These are phyloP conservation scores for Phaffia australis DNA, from an alignment of 768 basidiomycete species.

Conservation along the genomic window DNA sequence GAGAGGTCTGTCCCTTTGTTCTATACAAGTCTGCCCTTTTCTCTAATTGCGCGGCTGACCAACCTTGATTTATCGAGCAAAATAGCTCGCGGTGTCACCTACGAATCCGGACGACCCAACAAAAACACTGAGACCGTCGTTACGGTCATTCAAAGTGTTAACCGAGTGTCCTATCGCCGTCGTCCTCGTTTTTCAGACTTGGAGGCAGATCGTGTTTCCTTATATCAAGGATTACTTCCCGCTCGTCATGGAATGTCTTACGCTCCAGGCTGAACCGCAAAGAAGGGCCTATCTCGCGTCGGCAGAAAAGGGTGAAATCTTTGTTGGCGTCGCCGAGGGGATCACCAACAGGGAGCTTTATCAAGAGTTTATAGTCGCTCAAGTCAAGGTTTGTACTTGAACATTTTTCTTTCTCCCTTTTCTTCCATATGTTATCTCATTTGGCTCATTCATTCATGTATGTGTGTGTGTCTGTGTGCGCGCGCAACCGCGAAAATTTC, in stretches of 20 bases:
- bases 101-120: slow-evolving; percentile 45
- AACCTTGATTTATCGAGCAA: background rate
- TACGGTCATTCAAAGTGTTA: slow-evolving; percentile 83
- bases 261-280: slow-evolving; percentile 71
- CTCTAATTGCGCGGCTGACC: background rate
- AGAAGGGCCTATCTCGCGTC: slow-evolving; percentile 61
- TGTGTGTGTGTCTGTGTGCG: background rate
- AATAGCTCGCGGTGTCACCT: slow-evolving; percentile 10
- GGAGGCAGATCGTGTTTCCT: slow-evolving; percentile 54
- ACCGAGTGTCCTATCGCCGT: slow-evolving; percentile 88
- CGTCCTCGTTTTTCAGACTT: slow-evolving; percentile 77
- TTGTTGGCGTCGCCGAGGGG: slow-evolving; percentile 66
- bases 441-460: background rate
- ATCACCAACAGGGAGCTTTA: slow-evolving; percentile 65
- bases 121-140: slow-evolving; percentile 50
- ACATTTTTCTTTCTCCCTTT: background rate
- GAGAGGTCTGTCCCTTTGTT: slow-evolving; percentile 12
- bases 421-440: background rate
- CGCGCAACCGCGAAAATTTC: background rate
- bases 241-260: slow-evolving; percentile 68
- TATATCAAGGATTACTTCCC: slow-evolving; percentile 60
- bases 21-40: too few relatives aligned
- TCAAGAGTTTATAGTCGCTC: slow-evolving; percentile 70
- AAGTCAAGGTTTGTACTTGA: slow-evolving; percentile 62
- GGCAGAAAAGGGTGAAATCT: slow-evolving; percentile 69